phyloP scores from a whole-genome alignment of 2,329 filamentous ascomycete species.

The Coniochaeta sp. region DNA sequence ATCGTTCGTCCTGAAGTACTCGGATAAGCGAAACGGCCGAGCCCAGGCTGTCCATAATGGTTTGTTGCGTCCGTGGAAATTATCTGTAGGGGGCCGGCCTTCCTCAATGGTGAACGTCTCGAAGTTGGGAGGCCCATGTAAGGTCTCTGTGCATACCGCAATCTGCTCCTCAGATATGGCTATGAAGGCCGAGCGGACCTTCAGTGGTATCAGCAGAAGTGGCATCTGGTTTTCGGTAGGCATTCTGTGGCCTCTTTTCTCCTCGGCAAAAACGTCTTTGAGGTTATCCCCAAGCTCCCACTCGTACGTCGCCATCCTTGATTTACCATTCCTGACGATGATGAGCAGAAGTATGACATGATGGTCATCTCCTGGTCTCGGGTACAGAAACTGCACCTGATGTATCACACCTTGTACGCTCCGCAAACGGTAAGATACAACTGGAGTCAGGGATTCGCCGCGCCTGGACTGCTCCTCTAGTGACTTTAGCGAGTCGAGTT shows the following conservation, averaged over 20 bases:
- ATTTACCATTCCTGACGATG: conserved; percentile 37
- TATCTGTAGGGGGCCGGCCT: conserved; percentile 28
- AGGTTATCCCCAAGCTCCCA: conserved; percentile 50
- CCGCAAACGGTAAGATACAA: conserved; percentile 39
- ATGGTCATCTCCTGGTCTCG: conserved; percentile 55
- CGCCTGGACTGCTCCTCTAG: conserved; percentile 42
- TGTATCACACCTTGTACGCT: conserved; percentile 66
- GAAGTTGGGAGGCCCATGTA: conserved; percentile 42
- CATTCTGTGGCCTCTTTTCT: conserved; percentile 41
- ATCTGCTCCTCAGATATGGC: conserved; percentile 56
- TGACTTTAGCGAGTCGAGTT: conserved; percentile 49
- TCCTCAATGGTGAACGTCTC: conserved; percentile 33
- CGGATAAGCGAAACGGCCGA: conserved; percentile 59
- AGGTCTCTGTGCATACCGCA: conserved; percentile 45
- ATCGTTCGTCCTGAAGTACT: conserved; percentile 59
- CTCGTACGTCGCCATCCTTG: conserved; percentile 50
- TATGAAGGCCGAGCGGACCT: conserved; percentile 62
- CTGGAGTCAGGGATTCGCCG: conserved; percentile 44
- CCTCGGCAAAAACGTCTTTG: conserved; percentile 32
- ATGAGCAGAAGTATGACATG: conserved; percentile 72
- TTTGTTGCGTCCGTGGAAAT: conserved; percentile 35
- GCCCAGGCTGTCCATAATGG: conserved; percentile 83
- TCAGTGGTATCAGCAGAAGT: conserved; percentile 64
- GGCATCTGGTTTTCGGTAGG: conserved; percentile 51
- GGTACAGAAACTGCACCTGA: conserved; percentile 79